Base-by-base conservation (phyloP, 345 rosid species). In the Stellera chamaejasme region DNA sequence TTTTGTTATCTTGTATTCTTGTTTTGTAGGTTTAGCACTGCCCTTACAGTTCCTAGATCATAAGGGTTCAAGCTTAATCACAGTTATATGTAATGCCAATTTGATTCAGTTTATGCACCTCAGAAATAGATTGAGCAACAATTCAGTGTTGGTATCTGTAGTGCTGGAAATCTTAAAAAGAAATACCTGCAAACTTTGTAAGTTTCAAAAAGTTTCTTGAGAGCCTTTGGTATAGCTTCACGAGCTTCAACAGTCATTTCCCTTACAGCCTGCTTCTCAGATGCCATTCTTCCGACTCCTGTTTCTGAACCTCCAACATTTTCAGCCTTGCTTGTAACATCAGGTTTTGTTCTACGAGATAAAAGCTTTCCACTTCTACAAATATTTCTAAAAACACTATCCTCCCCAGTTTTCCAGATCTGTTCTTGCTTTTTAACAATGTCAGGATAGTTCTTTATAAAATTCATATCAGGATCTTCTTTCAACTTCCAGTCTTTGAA, bases 401-500 rank as follows among this genome's bases (percentile, higher is more conserved):
- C 61, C 53, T 76, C 81, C 41, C 64, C 52, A 10, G 9, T 43
- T 58, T 56, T 57, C 77, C 78, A 79, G 36, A 16, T 36, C 54
- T 65, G 39, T 42, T 58, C 68, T 60, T 82, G 88, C 57, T 66
- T 60, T 58, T 62, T 61, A 59, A 79, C 82, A 70, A 74, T 60
- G 52, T 70, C 70, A 25, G 78, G 82, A 62, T 73, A 66, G 2
- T 53, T 63, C 67, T 85, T 75, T 10, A 74, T 54, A 67, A 84
- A 84, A 10, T 63, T 48, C 25, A 50, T 43, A 62, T 85, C 86
- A 10, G 71, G 43, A 36, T 60, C 59, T 70, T 70, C 71, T 71
- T 75, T 85, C 48, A 85, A 79, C 69, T 76, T 79, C 84, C 83
- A 82, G 58, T 79, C 84, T 47, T 66, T 69, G 36, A 71, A 66